Base-by-base conservation (phyloP, 1,284 basidiomycete species). In the Trichosporon coremiiforme region DNA sequence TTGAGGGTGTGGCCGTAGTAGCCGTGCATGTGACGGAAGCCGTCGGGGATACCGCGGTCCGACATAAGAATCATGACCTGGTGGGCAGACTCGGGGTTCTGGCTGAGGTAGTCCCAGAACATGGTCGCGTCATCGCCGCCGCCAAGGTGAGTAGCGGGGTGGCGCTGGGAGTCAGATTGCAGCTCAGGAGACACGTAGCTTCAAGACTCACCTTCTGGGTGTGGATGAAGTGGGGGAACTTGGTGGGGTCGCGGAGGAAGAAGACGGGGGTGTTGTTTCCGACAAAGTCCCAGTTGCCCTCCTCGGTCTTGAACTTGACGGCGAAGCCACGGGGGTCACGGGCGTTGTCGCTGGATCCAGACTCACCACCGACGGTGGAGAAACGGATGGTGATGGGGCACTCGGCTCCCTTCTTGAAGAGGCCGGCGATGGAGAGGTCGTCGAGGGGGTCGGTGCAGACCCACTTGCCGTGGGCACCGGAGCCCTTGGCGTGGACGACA, bases 1-100 rank as follows among this genome's bases (percentile, higher is more conserved):
- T 96, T 95, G 87, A 88, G 90, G 17, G 94, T 92, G 86, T 97
- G 94, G 5, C 95, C 94, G 64, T 90, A 92, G 87, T 94, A 97
- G 22, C 93, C 94, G 84, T 97, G 91, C 89, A 89, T 87, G 76
- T 89, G 85, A 82, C 92, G 89, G 85, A 86, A 94, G 71, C 72
- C 71, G 55, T 71, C 88, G 20, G 95, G 94, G 68, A 92, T 94
- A 71, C 94, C 95, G 78, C 94, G 92, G 84, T 72, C 71, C 12
- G 66, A 66, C 22, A 67, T 65, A 63, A 68, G 60, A 50, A 76
- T 74, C 89, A 94, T 89, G 79, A 95, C 87, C 83, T 96, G 94
- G 82, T 96, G 94, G 71, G 93, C 89, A 1, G 90, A 90, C 85
- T 96, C 94, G 20, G 93, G 92, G 86, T 96, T 96, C 84, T 91